Conservation (phyloP, 2,329 filamentous ascomycete genomes). For the Curvularia eragrostidis region DNA sequence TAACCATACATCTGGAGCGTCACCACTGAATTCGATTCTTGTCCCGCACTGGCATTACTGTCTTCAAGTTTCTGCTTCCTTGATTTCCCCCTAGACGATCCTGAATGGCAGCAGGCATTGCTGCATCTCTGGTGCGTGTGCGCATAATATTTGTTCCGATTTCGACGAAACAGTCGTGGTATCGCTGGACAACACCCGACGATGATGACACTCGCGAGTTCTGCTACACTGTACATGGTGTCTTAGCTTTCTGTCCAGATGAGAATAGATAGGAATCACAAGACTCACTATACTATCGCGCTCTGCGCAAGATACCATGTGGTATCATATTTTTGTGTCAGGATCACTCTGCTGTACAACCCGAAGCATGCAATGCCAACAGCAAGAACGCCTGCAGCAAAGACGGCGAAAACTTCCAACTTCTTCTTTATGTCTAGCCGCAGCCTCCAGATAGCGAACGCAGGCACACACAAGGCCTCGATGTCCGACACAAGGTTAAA, state of each 20-base stretch:
- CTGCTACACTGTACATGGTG: background rate
- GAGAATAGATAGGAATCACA: background rate
- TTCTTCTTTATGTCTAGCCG: constrained; percentile 19
- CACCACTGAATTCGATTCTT: background rate
- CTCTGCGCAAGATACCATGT: constrained; percentile 3
- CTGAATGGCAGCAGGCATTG: background rate
- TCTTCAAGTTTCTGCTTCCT: background rate
- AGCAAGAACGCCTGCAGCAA: constrained; percentile 14
- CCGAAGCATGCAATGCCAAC: background rate
- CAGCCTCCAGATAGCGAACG: constrained; percentile 19
- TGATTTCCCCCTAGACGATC: background rate
- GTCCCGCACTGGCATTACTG: background rate
- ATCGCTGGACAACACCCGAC: constrained; percentile 1
- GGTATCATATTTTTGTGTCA: background rate
- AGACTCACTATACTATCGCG: background rate
- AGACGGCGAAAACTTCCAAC: constrained; percentile 22
- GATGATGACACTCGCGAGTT: constrained; percentile 4
- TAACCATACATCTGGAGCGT: constrained; percentile 2
- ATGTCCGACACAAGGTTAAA: constrained; percentile 21
- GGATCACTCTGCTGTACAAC: background rate
- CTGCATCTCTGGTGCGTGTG: background rate
- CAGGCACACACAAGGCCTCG: constrained; percentile 25
- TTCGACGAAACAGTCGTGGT: background rate
- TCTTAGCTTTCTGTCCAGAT: background rate
- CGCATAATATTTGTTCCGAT: background rate